These are phyloP conservation scores for Solanum hybrid DNA, from an alignment of 305 asterid species.

Conservation along the genomic window DNA sequence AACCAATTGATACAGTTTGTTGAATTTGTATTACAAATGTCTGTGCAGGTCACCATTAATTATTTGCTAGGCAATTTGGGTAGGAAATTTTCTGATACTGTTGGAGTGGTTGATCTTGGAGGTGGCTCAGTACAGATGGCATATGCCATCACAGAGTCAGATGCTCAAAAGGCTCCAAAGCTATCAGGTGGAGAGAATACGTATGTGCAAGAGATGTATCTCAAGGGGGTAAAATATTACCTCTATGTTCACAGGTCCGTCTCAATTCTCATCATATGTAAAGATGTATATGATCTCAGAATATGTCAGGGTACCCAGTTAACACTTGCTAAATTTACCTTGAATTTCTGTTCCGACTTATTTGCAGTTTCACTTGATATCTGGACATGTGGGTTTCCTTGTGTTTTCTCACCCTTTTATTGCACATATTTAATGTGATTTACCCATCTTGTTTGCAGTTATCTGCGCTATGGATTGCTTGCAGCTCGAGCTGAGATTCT, in stretches of 20 bases:
- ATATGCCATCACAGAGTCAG: conserved; percentile 66
- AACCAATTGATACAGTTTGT: background rate
- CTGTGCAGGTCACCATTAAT: conserved; percentile 79
- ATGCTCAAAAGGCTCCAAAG: conserved; percentile 42
- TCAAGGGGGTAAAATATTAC: conserved; percentile 58
- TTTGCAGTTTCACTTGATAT: background rate
- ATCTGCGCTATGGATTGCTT: conserved; percentile 76
- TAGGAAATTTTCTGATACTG: conserved; percentile 44
- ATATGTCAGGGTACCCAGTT: conserved; percentile 1
- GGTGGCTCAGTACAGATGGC: conserved; percentile 54
- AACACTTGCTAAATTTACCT: background rate
- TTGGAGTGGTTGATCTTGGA: conserved; percentile 94
- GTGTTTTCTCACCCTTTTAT: background rate
- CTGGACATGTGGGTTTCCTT: background rate
- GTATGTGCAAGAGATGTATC: conserved; percentile 31
- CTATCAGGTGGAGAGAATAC: conserved; percentile 25
- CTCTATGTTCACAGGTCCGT: conserved; percentile 84
- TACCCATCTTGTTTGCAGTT: conserved; percentile 30
- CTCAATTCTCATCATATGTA: background rate
- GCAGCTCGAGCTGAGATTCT: conserved; percentile 97
- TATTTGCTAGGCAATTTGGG: conserved; percentile 83
- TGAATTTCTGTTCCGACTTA: background rate
- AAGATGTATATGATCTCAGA: background rate
- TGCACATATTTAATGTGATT: background rate
- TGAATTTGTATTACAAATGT: background rate